Base-by-base conservation (phyloP, 345 rosid genomes). In the Melastoma malabathricum region DNA sequence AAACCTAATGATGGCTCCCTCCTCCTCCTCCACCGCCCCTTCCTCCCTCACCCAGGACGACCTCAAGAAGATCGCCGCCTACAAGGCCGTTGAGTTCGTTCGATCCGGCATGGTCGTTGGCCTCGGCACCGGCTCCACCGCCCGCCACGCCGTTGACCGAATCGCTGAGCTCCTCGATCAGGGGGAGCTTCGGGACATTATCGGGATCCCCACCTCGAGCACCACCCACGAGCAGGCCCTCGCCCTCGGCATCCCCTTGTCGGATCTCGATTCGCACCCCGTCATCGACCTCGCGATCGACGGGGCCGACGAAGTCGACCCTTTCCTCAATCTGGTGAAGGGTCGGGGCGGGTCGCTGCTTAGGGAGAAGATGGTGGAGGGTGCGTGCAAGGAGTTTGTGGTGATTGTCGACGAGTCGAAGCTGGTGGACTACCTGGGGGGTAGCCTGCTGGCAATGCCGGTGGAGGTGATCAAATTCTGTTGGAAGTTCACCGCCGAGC, bases 271-370 rank as follows among this genome's bases (percentile, higher is more conserved):
- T 46, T 60, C 75, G 4, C 81, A 81, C 41, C 90, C 94, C 6
- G 57, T 50, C 55, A 54, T 92, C 46, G 95, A 92, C 58, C 69
- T 92, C 57, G 89, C 95, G 5, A 92, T 92, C 47, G 98, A 92
- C 67, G 98, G 98, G 6, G 98, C 98, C 4, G 98, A 92, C 29
- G 98, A 92, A 74, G 95, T 92, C 15, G 98, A 87, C 66, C 75
- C 83, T 3, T 45, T 31, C 39, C 82, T 92, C 56, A 84, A 92
- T 55, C 68, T 92, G 44, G 98, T 84, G 5, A 92, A 92, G 54
- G 98, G 96, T 3, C 71, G 96, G 15, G 98, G 98, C 18, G 98
- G 96, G 61, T 87, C 98, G 1, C 61, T 92, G 39, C 70, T 92
- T 1, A 60, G 98, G 22, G 98, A 92, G 75, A 92, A 92, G 64